Evolutionary conservation across 192 early-diverging fungal genomes (phyloP).

Genomic region (Dissophora globulifera): DNA sequence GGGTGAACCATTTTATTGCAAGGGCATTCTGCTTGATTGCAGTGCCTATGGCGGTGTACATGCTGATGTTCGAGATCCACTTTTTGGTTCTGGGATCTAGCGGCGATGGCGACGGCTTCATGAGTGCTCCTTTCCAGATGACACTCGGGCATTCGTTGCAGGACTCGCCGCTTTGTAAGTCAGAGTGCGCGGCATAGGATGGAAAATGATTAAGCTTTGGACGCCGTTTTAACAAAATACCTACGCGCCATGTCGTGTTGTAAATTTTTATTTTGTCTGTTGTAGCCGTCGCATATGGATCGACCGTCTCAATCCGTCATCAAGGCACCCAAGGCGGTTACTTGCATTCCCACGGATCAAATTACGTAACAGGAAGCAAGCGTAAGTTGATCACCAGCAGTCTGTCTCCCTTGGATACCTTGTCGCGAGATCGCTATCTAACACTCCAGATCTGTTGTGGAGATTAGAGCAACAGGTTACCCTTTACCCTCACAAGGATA

Average conservation of each 20-base stretch:
- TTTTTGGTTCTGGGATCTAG: constrained; percentile 79
- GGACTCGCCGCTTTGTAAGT: constrained; percentile 53
- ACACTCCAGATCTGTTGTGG: constrained; percentile 4
- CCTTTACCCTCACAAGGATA: constrained; percentile 73
- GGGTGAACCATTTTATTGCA: constrained; percentile 81
- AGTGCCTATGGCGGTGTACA: constrained; percentile 82
- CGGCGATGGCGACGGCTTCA: constrained; percentile 94
- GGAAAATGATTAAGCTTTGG: no score
- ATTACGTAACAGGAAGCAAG: constrained; percentile 81
- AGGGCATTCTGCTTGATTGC: constrained; percentile 85
- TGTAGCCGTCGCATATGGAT: constrained; percentile 72
- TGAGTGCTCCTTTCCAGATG: constrained; percentile 90
- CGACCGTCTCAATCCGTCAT: constrained; percentile 72
- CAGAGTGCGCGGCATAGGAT: no score
- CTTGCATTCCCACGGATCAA: constrained; percentile 74
- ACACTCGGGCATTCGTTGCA: constrained; percentile 76
- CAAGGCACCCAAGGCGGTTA: constrained; percentile 78
- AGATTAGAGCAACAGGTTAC: constrained; percentile 57
- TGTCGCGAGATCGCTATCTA: no score
- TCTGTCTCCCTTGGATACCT: no score
- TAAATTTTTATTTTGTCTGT: not conserved
- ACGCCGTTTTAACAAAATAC: not conserved
- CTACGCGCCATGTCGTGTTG: no score
- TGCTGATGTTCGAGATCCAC: constrained; percentile 90
- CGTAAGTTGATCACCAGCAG: constrained; percentile 64